Base-by-base conservation (phyloP, 2,329 filamentous ascomycete species). In the Alternaria triticina region DNA sequence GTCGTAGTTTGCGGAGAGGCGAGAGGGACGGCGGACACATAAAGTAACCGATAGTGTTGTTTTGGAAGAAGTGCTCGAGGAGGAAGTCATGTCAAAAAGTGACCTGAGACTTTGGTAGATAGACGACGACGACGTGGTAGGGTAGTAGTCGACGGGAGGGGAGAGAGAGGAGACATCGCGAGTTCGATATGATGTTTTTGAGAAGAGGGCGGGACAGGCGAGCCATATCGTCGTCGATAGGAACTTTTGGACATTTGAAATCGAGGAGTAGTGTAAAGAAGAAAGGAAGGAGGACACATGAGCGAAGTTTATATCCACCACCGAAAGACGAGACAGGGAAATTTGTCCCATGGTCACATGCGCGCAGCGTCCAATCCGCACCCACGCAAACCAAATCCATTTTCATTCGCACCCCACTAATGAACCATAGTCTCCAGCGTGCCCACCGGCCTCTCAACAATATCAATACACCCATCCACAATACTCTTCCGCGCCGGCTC, bases 361-460 rank as follows among this genome's bases (percentile, higher is more conserved):
- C n/a, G n/a, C 36, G 3, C 17, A 5, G 5, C 36, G 1, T 17
- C 36, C 36, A 40, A 40, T 40, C 30, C 28, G 27, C 27, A 28
- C 27, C 27, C 27, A 28, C 10, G 27, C 27, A 28, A 11, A 11
- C 27, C 27, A 28, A 28, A 28, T 6, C 28, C 28, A 30, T 30
- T 30, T 30, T 30, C 11, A 30, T 30, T 6, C 28, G 12, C 30
- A 40, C n/a, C 36, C 36, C 36, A 40, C 36, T 46, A 70, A 52
- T 65, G 62, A 13, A 97, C 91, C 82, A 93, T 92, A 36, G 92
- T 87, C 54, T 93, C 92, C 1, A 97, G 90, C 0, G 93, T 97
- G 1, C 94, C 95, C 15, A 97, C 88, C 0, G 96, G 96, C 68
- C 95, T 83, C 80, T 94, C 92, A 1, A 96, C 93, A 81, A 97